phyloP scores from a whole-genome alignment of 345 rosid species.

The Syzygium grande region DNA sequence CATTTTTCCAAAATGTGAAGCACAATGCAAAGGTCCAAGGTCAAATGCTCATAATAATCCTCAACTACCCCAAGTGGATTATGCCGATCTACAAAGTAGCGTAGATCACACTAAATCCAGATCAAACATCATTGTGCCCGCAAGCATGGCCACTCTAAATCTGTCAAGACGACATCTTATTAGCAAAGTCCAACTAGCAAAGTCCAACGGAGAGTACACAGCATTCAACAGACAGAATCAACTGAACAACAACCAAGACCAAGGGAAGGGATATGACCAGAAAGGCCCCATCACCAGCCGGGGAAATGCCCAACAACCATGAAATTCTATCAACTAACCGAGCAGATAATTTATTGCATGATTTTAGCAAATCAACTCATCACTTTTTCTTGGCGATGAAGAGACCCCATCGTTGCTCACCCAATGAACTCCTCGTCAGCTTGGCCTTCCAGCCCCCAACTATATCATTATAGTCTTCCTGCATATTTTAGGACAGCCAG shows the following conservation, averaged over 20 bases:
- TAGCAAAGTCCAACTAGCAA: no score
- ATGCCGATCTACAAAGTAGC: neutral
- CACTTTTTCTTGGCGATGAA: constrained; percentile 24
- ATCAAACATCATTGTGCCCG: neutral
- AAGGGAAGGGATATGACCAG: neutral
- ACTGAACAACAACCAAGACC: neutral
- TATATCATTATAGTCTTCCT: constrained; percentile 68
- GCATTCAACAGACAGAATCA: neutral
- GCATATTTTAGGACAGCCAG: constrained; percentile 3
- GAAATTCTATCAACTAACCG: neutral
- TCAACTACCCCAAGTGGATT: neutral
- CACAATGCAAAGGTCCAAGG: neutral
- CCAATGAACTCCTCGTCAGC: constrained; percentile 26
- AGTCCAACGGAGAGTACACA: neutral
- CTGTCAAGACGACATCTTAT: neutral
- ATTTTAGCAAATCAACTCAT: neutral
- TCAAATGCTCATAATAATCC: neutral
- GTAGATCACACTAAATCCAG: neutral
- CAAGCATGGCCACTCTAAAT: neutral
- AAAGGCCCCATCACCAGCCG: neutral
- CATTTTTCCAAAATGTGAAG: neutral
- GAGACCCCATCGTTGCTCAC: constrained; percentile 45
- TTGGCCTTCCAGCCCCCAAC: constrained; percentile 50
- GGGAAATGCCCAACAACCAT: neutral
- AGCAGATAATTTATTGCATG: neutral